Conservation (phyloP, 257 asterid genomes). For the Buddleja alternifolia region DNA sequence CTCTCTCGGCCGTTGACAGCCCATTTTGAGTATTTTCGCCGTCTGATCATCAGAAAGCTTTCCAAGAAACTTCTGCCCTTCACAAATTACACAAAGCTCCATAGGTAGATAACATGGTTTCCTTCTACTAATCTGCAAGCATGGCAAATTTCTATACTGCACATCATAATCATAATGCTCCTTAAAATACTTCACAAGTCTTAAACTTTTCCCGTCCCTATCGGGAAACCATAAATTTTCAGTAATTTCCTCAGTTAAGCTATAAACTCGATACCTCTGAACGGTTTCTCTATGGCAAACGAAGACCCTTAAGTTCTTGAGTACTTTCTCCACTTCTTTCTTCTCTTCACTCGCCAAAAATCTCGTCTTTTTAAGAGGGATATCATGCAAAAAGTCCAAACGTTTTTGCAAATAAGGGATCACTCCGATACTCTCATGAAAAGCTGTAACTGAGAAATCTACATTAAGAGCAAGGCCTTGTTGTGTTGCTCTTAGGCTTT, state of each 20-base stretch:
- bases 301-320: constrained; percentile 81
- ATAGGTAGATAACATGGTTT: constrained; percentile 89
- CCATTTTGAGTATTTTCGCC: constrained; percentile 75
- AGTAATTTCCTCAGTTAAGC: constrained; percentile 70
- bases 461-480: constrained; percentile 95
- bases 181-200: constrained; percentile 70
- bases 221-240: constrained; percentile 78
- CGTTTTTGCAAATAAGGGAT: constrained; percentile 76
- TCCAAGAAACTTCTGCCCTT: constrained; percentile 97
- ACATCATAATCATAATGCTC: constrained; percentile 84
- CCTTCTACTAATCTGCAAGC: constrained; percentile 88
- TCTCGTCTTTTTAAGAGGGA: constrained; percentile 44
- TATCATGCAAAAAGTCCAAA: constrained; percentile 59
- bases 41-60: constrained; percentile 96
- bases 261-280: constrained; percentile 73
- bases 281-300: constrained; percentile 86
- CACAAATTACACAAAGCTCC: constrained; percentile 96
- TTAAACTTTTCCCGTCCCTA: constrained; percentile 65
- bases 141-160: constrained; percentile 71
- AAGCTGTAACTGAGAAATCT: constrained; percentile 91
- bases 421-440: constrained; percentile 91
- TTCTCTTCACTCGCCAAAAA: constrained; percentile 58
- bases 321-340: constrained; percentile 72
- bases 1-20: constrained; percentile 82
- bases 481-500: constrained; percentile 88